Evolutionary conservation across 148 eudicot genomes (phyloP), one percentile per base, ranked within the genome.

Genomic region (Suaeda aralocaspica): DNA sequence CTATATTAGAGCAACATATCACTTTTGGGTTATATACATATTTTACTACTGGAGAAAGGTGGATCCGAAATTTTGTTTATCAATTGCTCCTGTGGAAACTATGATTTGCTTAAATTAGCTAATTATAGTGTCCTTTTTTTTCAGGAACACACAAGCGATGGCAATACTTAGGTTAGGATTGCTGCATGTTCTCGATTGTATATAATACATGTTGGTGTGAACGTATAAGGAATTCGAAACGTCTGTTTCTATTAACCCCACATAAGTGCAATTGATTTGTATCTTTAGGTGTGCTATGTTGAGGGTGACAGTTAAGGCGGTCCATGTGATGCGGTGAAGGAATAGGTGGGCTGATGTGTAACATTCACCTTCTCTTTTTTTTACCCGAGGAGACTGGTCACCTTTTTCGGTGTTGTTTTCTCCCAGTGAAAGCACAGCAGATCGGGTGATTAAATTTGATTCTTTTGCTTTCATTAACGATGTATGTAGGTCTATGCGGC

Each of bases 31-130:
- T 60, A 71, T 94, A 87, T 29, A 94, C 99, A 58, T 94, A 94
- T 83, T 94, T 91, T 82, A 94, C 99, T 49, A 84, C 99, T 56
- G 99, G 99, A 59, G 99, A 94, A 82, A 91, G 89, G 99, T 96
- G 89, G 70, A 71, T 74, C 71, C 16, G 44, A 72, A 13, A 16
- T 44, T 72, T 57, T 34, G 29, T 62, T 53, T 36, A 22, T 22
- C 15, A 68, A 39, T 36, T 45, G 8, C n/a, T n/a, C n/a, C 22
- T 30, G 24, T 44, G 18, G 14, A 46, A 68, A 22, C 28, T 41
- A 19, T 26, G 16, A 16, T 64, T 12, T 67, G 9, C 44, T 59
- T 59, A 13, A 44, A 21, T 68, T 26, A 26, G 56, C 49, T 68
- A 8, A 46, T 33, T 62, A 24, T 18, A 52, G 6, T 6, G 53